A percentile compares a stretch with the other conserved stretches of the same genome.
Evolutionary conservation across 2,329 filamentous ascomycete genomes (phyloP).

Genomic region (Emydomyces testavorans): DNA sequence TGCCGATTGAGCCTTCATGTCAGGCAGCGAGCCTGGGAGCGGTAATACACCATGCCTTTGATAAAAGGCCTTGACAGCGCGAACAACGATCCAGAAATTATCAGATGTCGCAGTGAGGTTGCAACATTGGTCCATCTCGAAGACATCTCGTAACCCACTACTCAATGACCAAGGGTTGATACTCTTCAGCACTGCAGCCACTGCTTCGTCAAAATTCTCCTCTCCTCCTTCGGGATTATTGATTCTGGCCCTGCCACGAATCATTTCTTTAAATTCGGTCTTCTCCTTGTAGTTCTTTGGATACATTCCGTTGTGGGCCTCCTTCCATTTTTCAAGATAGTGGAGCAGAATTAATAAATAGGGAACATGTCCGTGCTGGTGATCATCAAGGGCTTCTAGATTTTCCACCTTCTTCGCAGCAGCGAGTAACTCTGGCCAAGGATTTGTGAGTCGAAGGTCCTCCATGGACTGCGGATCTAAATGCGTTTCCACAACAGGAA

Average conservation of each 20-base stretch:
- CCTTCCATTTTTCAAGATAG: constrained; percentile 72
- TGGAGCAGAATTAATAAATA: constrained; percentile 74
- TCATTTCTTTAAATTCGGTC: constrained; percentile 61
- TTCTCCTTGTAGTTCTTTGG: constrained; percentile 78
- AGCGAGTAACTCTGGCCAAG: constrained; percentile 69
- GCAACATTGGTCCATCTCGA: constrained; percentile 55
- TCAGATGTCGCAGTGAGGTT: constrained; percentile 39
- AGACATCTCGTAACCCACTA: constrained; percentile 62
- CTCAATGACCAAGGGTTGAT: constrained; percentile 58
- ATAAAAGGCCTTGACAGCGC: constrained; percentile 68
- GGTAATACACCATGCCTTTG: constrained; percentile 61
- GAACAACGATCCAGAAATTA: constrained; percentile 80
- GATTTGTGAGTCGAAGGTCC: constrained; percentile 70
- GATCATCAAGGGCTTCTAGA: constrained; percentile 58
- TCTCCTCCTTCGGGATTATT: constrained; percentile 75
- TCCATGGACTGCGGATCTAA: constrained; percentile 74
- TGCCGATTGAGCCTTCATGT: constrained; percentile 91
- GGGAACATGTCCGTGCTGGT: constrained; percentile 84
- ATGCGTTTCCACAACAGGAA: constrained; percentile 91
- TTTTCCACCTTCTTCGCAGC: constrained; percentile 55
- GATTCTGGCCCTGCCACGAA: constrained; percentile 56
- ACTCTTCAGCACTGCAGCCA: constrained; percentile 77
- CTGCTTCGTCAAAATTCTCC: constrained; percentile 94
- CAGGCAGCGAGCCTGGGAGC: constrained; percentile 74
- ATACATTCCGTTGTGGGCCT: constrained; percentile 51